Evolutionary conservation across 306 rosid genomes (phyloP).

Genomic region (Pterocarpus santalinus): DNA sequence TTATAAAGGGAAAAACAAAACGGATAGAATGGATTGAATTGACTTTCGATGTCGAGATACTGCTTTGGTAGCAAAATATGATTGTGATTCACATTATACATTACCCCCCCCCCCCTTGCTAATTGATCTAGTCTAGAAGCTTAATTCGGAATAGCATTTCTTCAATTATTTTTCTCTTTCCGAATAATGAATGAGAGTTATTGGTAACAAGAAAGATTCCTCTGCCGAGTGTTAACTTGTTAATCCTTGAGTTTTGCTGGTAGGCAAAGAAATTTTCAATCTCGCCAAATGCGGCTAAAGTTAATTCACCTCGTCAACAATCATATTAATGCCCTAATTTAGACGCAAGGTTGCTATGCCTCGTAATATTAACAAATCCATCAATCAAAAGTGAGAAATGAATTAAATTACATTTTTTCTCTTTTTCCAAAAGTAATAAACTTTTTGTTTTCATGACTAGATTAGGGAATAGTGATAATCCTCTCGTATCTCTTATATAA

Average conservation of each 20-base stretch:
- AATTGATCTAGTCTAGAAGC: not conserved
- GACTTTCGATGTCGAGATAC: conserved; percentile 3
- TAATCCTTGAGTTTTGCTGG: not conserved
- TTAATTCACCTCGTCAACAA: conserved; percentile 19
- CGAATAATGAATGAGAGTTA: conserved; percentile 5
- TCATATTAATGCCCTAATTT: conserved; percentile 31
- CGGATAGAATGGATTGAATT: conserved; percentile 20
- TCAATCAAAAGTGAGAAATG: not conserved
- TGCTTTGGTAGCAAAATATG: not conserved
- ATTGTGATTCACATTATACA: not conserved
- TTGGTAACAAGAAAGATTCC: conserved; percentile 32
- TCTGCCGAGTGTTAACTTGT: not conserved
- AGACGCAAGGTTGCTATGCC: conserved; percentile 17
- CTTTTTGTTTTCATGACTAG: too few relatives aligned
- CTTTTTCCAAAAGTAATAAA: too few relatives aligned
- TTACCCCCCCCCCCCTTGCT: not conserved
- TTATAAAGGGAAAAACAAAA: conserved; percentile 44
- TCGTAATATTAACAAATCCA: not conserved
- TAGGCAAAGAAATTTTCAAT: not conserved
- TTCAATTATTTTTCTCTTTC: not conserved
- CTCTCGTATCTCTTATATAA: too few relatives aligned
- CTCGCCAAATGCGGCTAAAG: conserved; percentile 20
- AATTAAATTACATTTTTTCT: too few relatives aligned
- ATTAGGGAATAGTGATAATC: too few relatives aligned
- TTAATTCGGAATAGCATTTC: not conserved